Percentiles rank a stretch among this genome's conserved stretches.
Conservation (phyloP, 495 filamentous ascomycete species). For the Xylaria bambusicola region DNA sequence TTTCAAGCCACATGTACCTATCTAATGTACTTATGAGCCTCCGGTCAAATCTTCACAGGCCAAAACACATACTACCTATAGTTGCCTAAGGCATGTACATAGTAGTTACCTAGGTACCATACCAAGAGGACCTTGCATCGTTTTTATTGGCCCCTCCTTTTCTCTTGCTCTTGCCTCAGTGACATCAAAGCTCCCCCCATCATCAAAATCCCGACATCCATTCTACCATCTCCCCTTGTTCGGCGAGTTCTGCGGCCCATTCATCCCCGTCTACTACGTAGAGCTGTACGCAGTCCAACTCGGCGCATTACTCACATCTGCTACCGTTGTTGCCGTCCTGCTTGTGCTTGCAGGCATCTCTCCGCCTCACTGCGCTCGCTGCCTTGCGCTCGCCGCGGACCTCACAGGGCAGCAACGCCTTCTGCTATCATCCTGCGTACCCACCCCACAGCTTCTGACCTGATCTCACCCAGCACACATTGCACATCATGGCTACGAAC, state of each 20-base stretch:
- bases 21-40: too few species aligned
- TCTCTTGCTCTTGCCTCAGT: neutral
- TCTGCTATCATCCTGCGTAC: slow-evolving; percentile 26
- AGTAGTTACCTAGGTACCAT: neutral
- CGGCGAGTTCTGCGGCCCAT: slow-evolving; percentile 8
- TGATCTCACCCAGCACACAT: slow-evolving; percentile 20
- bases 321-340: neutral
- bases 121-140: neutral
- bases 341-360: slow-evolving; percentile 5
- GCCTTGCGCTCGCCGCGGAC: slow-evolving; percentile 10
- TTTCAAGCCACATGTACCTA: too few species aligned
- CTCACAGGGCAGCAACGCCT: slow-evolving; percentile 17
- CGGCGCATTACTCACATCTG: neutral
- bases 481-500: slow-evolving; percentile 67
- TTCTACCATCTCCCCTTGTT: neutral
- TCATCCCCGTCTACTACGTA: neutral
- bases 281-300: too few species aligned
- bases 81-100: too few species aligned
- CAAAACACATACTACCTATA: too few species aligned
- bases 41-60: too few species aligned
- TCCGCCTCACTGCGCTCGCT: slow-evolving; percentile 6
- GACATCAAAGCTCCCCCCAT: slow-evolving; percentile 11
- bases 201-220: neutral
- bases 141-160: slow-evolving; percentile 17
- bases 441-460: slow-evolving; percentile 33